These are phyloP conservation scores for Acacia crassicarpa DNA, from an alignment of 306 rosid genomes.

Conservation along the genomic window DNA sequence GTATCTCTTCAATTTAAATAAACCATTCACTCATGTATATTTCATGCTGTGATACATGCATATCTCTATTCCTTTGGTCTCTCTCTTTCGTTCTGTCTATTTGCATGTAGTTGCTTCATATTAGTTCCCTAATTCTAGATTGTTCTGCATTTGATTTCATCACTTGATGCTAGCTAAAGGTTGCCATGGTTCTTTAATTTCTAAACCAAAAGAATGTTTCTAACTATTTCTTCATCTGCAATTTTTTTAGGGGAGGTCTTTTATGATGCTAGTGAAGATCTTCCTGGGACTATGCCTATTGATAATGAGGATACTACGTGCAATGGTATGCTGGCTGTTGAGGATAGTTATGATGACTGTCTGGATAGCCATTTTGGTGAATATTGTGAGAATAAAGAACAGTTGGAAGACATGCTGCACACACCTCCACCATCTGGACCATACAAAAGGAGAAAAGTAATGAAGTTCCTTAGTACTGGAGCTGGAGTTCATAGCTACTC, in stretches of 20 bases:
- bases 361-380: constrained; percentile 33
- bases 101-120: neutral
- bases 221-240: constrained; percentile 32
- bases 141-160: neutral
- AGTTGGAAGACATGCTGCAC: constrained; percentile 34
- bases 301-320: constrained; percentile 41
- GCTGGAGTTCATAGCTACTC: constrained; percentile 42
- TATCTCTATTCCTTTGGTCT: neutral
- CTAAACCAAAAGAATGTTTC: constrained; percentile 27
- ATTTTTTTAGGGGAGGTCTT: constrained; percentile 70
- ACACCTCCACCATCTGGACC: constrained; percentile 84
- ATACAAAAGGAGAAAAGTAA: constrained; percentile 73
- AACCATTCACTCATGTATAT: neutral
- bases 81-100: neutral
- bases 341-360: constrained; percentile 31
- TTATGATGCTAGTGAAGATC: constrained; percentile 68
- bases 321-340: constrained; percentile 29
- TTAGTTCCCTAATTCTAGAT: constrained; percentile 1
- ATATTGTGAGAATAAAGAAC: constrained; percentile 37
- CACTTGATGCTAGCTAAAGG: constrained; percentile 26
- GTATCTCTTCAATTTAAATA: neutral
- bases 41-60: neutral
- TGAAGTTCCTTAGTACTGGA: constrained; percentile 35
- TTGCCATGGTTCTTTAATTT: constrained; percentile 26
- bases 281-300: constrained; percentile 36